These are phyloP conservation scores for Apodospora peruviana DNA, from an alignment of 495 filamentous ascomycete species.

Conservation along the genomic window DNA sequence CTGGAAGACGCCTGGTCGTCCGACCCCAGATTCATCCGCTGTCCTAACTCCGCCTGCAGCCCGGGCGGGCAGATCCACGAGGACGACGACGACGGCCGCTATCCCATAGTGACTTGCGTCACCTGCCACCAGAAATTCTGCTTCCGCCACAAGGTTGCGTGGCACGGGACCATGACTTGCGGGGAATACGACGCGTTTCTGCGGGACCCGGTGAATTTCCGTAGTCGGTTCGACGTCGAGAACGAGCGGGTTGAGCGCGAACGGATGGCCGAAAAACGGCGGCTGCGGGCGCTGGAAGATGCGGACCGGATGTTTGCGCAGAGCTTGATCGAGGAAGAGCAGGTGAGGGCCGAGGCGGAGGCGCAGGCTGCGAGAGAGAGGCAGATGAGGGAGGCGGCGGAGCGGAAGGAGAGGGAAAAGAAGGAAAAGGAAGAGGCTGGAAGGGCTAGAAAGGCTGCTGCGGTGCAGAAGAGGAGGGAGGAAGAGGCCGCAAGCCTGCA, in stretches of 20 bases:
- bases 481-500: constrained; percentile 21
- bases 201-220: constrained; percentile 23
- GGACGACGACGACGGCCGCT: constrained; percentile 17
- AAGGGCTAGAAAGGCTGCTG: neutral
- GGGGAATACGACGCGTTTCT: constrained; percentile 35
- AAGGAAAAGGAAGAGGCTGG: neutral
- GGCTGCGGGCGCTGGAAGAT: constrained; percentile 15
- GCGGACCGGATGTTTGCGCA: constrained; percentile 14
- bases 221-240: constrained; percentile 16
- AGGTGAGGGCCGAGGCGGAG: too few species aligned
- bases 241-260: constrained; percentile 14
- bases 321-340: constrained; percentile 11
- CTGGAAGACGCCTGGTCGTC: too few species aligned
- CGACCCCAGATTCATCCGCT: too few species aligned
- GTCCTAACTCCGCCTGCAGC: constrained; percentile 35
- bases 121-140: constrained; percentile 34
- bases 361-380: constrained; percentile 5
- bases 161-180: constrained; percentile 41
- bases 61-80: constrained; percentile 36
- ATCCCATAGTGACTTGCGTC: constrained; percentile 35
- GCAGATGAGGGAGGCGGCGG: constrained; percentile 2
- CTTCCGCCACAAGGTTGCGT: constrained; percentile 34
- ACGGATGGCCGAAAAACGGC: constrained; percentile 7
- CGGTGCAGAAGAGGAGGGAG: constrained; percentile 6
- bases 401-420: constrained; percentile 5